A percentile compares a stretch with the other conserved stretches of the same genome.
Evolutionary conservation across 495 filamentous ascomycete genomes (phyloP).

Genomic region (Aspergillus taichungensis): DNA sequence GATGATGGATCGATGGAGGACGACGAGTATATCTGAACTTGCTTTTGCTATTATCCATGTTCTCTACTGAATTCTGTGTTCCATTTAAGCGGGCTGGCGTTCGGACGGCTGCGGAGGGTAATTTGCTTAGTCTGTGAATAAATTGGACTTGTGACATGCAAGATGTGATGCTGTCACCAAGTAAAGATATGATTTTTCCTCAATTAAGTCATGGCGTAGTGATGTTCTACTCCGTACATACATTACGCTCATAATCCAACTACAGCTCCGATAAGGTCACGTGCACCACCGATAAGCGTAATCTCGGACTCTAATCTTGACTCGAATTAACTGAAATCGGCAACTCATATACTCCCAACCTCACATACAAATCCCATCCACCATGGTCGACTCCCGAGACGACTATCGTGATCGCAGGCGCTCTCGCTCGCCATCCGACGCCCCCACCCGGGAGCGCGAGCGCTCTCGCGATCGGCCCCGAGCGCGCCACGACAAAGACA

Average conservation of each 20-base stretch:
- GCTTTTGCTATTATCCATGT: background rate
- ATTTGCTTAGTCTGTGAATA: too few species aligned
- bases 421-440: constrained; percentile 12
- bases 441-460: constrained; percentile 15
- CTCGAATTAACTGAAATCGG: too few species aligned
- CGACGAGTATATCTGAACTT: constrained; percentile 26
- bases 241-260: too few species aligned
- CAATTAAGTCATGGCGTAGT: too few species aligned
- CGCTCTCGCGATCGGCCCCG: constrained; percentile 11
- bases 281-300: background rate
- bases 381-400: constrained; percentile 19
- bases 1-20: constrained; percentile 24
- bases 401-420: constrained; percentile 13
- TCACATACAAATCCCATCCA: background rate
- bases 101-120: too few species aligned
- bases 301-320: too few species aligned
- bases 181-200: too few species aligned
- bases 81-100: too few species aligned
- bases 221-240: too few species aligned
- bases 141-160: too few species aligned
- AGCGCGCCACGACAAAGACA: constrained; percentile 15
- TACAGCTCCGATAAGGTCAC: background rate
- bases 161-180: too few species aligned
- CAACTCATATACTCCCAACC: too few species aligned
- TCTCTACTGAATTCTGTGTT: background rate